Base-by-base conservation (phyloP, 2,329 filamentous ascomycete species). In the Aureobasidium leucospermi region DNA sequence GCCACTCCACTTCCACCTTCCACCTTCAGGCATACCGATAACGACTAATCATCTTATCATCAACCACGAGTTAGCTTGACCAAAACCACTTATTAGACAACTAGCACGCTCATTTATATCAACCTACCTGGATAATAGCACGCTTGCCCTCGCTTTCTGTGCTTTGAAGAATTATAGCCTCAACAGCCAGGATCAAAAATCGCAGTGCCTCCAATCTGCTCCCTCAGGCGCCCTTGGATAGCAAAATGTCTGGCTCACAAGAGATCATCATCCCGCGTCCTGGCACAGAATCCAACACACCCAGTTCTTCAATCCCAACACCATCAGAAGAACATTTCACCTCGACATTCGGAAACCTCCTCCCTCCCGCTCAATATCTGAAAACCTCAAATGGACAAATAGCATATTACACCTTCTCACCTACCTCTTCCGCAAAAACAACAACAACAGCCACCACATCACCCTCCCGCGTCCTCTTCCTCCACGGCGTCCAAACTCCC, bases 401-500 rank as follows among this genome's bases (percentile, higher is more conserved):
- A 6, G 76, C 75, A 6, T 78, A 76, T 65, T 78, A 78, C 55
- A 64, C 70, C 0, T 52, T 76, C 0, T 64, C 46, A 0, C 69
- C 70, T 2, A 59, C 64, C 13, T 23, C 23, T 23, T 23, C 23
- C 23, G 23, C 23, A 23, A 23, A 39, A 29, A 10, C 29, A 13
- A 15, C 29, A 5, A 31, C 19, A 15, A 3, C 11, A 36, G 11
- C 47, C 0, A 34, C 28, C 4, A 31, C 34, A 4, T n/a, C 52
- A 16, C 2, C 49, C 16, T 19, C 49, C 32, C 41, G 51, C 1
- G 43, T 80, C 0, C 68, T 82, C 0, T 66, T 82, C 34, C 65
- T 82, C 0, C 80, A 82, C 60, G 80, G 80, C 28, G 74, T 81
- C 0, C 75, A 80, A 57, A 82, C 79, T 0, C 75, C 77, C 6